Evolutionary conservation across 331 rosid genomes (phyloP), one percentile per base, ranked within the genome.

Genomic region (Spiraea crenata): DNA sequence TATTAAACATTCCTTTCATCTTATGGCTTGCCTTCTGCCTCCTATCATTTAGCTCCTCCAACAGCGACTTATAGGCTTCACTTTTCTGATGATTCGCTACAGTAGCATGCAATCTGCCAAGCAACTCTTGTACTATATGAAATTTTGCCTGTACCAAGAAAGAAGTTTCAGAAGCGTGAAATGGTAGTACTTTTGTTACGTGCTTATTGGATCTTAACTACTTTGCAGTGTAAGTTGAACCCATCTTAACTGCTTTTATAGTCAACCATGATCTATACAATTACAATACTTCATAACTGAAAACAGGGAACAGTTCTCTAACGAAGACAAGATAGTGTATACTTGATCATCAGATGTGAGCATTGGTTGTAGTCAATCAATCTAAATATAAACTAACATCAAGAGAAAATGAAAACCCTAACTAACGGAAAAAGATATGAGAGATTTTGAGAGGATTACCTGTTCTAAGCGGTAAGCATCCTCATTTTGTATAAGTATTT

Each of bases 1-100:
- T 79, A 68, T 87, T 93, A 54, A 93, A 93, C 97, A 93, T 91
- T 64, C 4, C 69, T 84, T 85, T 93, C 99, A 93, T 90, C 62
- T n/a, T 38, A 41, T 69, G 70, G 50, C 97, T 85, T 37, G 99
- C 83, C 59, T 84, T 89, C 66, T 45, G 80, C 80, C 97, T 85
- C 80, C 89, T 89, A 66, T 63, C 81, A 63, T 85, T 87, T 65
- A 93, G 86, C 74, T 93, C 96, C 77, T 73, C 83, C 65, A 91
- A 72, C 77, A 93, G 88, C 66, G 79, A 74, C 58, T 71, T 64
- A 75, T 78, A 90, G 14, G 86, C 80, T 57, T 74, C 76, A 70
- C 85, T 82, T 80, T 77, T 77, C 75, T 72, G 76, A 67, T 80
- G 77, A 63, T 69, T 80, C 67, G 84, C 80, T 20, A 74, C 83